phyloP scores from a whole-genome alignment of 1,284 basidiomycete species.

The Ustilago xerochloae region DNA sequence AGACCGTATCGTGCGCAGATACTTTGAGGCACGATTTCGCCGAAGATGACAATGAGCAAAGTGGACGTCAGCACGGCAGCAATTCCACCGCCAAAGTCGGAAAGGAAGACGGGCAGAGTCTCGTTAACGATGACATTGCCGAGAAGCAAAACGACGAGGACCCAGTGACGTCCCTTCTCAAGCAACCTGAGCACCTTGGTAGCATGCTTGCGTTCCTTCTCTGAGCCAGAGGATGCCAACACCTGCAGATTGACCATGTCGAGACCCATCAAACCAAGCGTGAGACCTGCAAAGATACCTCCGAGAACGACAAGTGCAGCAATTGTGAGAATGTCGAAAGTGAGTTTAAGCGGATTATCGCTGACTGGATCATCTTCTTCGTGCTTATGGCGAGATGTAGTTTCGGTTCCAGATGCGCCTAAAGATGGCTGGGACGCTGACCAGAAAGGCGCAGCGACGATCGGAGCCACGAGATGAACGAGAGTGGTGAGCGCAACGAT shows the following conservation, averaged over 20 bases:
- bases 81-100: conserved; percentile 60
- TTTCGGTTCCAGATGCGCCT: not conserved
- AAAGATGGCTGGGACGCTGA: not conserved
- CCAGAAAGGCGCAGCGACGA: conserved; percentile 24
- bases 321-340: conserved; percentile 54
- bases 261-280: conserved; percentile 91
- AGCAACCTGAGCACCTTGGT: conserved; percentile 75
- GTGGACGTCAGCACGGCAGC: conserved; percentile 65
- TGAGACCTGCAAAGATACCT: conserved; percentile 74
- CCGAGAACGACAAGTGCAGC: conserved; percentile 66
- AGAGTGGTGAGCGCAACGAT: conserved; percentile 39
- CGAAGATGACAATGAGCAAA: conserved; percentile 70
- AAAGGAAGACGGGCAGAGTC: conserved; percentile 69
- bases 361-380: conserved; percentile 38
- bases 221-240: conserved; percentile 80
- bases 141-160: conserved; percentile 83
- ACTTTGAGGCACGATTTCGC: conserved; percentile 69
- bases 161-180: conserved; percentile 88
- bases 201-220: conserved; percentile 71
- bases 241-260: conserved; percentile 92
- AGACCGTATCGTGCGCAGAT: conserved; percentile 89
- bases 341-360: conserved; percentile 50
- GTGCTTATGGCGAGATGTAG: conserved; percentile 17
- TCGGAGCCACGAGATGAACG: conserved; percentile 44
- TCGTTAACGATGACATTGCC: conserved; percentile 81